These are phyloP conservation scores for Xylaria sp. DNA, from an alignment of 2,329 filamentous ascomycete genomes.

Conservation along the genomic window DNA sequence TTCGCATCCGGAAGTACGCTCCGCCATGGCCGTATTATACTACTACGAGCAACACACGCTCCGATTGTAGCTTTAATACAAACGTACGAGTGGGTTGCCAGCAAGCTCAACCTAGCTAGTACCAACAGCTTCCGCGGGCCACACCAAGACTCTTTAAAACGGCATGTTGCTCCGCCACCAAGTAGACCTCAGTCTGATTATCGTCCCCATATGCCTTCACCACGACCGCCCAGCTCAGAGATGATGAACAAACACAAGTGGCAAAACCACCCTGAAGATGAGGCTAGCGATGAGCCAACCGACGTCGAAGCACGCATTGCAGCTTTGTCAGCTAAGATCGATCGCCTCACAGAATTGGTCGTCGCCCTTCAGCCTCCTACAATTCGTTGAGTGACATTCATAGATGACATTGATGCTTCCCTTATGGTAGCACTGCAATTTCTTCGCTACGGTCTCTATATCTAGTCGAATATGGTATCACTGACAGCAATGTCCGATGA, in stretches of 20 bases:
- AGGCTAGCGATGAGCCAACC: constrained; percentile 53
- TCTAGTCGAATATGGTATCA: neutral
- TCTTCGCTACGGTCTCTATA: neutral
- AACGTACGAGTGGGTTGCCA: constrained; percentile 69
- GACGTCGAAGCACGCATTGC: constrained; percentile 63
- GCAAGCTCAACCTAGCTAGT: constrained; percentile 55
- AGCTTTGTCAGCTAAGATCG: constrained; percentile 68
- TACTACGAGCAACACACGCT: constrained; percentile 72
- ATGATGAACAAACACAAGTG: constrained; percentile 40
- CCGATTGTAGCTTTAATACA: constrained; percentile 77
- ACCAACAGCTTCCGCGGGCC: constrained; percentile 63
- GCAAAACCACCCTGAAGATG: constrained; percentile 49
- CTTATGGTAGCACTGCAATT: neutral
- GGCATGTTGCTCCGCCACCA: constrained; percentile 41
- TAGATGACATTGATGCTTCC: neutral
- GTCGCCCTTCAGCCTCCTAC: constrained; percentile 58
- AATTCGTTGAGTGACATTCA: constrained; percentile 36
- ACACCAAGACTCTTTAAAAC: constrained; percentile 45
- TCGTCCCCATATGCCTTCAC: constrained; percentile 43
- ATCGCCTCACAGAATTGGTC: constrained; percentile 65
- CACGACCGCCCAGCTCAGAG: constrained; percentile 43
- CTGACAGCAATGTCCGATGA: neutral
- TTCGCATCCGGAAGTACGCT: constrained; percentile 72
- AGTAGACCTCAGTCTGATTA: constrained; percentile 42
- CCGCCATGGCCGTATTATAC: constrained; percentile 68